A percentile compares a stretch with the other conserved stretches of the same genome.
Conservation (phyloP, 2,329 filamentous ascomycete species). For the Ophidiomyces ophidiicola region DNA sequence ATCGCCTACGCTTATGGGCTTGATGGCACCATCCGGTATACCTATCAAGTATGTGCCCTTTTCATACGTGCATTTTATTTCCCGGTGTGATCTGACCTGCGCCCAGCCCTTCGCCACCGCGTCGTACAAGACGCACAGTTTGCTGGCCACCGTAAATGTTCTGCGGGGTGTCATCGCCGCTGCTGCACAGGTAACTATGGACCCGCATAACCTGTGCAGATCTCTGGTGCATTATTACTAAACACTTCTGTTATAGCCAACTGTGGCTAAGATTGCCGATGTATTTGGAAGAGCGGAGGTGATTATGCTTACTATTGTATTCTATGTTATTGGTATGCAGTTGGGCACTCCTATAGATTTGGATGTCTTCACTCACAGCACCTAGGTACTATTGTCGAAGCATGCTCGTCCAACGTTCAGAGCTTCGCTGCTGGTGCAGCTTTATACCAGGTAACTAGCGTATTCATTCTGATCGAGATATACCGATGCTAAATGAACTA, state of each 20-base stretch:
- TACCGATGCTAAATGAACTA: conserved; percentile 15
- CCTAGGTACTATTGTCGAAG: conserved; percentile 45
- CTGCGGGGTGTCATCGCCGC: conserved; percentile 48
- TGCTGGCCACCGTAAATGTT: conserved; percentile 48
- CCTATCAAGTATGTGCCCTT: conserved; percentile 35
- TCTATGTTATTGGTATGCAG: conserved; percentile 40
- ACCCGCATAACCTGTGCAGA: neutral
- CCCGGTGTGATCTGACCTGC: conserved; percentile 13
- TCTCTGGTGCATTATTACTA: neutral
- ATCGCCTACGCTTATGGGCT: conserved; percentile 53
- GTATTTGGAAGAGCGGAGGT: conserved; percentile 52
- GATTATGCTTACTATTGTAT: conserved; percentile 43
- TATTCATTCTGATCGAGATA: neutral
- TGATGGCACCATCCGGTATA: conserved; percentile 45
- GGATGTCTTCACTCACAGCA: neutral
- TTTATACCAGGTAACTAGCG: conserved; percentile 43
- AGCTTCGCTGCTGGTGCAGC: conserved; percentile 47
- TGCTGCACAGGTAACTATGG: conserved; percentile 37
- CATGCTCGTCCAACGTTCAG: conserved; percentile 38
- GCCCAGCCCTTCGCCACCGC: conserved; percentile 42
- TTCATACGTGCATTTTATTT: conserved; percentile 1
- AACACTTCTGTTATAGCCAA: conserved; percentile 33
- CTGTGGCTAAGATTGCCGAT: conserved; percentile 51
- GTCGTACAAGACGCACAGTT: conserved; percentile 41
- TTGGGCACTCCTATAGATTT: neutral